Conservation (phyloP, 208 protist genomes). For the Wallacemonas sp. region DNA sequence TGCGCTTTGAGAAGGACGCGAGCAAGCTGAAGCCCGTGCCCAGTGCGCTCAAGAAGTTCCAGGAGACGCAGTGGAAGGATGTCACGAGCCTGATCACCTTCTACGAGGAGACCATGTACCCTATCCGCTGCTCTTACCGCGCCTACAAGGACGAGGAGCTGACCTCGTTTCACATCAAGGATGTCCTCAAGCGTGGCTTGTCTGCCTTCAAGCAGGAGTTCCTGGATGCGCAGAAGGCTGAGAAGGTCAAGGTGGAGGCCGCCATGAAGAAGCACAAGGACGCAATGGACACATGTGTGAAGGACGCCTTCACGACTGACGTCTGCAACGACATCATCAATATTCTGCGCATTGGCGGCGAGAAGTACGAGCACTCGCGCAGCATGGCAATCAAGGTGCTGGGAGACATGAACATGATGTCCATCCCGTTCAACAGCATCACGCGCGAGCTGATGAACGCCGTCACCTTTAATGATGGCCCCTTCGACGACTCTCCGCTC, state of each 20-base stretch:
- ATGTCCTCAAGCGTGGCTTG: conserved; percentile 85
- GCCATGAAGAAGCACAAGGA: conserved; percentile 69
- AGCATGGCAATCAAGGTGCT: conserved; percentile 74
- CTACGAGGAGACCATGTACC: conserved; percentile 87
- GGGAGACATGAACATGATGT: conserved; percentile 87
- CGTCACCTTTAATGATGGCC: conserved; percentile 74
- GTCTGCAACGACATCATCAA: conserved; percentile 89
- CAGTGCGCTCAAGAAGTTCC: conserved; percentile 69
- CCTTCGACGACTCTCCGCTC: conserved; percentile 82
- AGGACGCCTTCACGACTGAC: conserved; percentile 61
- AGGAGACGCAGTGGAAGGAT: conserved; percentile 57
- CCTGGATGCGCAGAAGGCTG: conserved; percentile 76
- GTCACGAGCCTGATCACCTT: conserved; percentile 51
- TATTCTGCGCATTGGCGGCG: conserved; percentile 81
- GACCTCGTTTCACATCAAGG: conserved; percentile 83
- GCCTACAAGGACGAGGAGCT: conserved; percentile 66
- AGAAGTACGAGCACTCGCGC: conserved; percentile 67
- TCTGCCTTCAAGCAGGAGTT: conserved; percentile 88
- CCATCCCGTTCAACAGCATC: conserved; percentile 64
- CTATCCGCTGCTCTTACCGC: conserved; percentile 49
- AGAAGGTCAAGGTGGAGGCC: conserved; percentile 60
- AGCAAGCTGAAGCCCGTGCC: conserved; percentile 35
- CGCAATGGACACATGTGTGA: conserved; percentile 47
- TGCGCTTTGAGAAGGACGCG: conserved; percentile 18
- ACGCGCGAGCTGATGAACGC: conserved; percentile 74